A percentile compares a stretch with the other conserved stretches of the same genome.
phyloP scores from a whole-genome alignment of 2,329 filamentous ascomycete species.

The Aspergillus brasiliensis region DNA sequence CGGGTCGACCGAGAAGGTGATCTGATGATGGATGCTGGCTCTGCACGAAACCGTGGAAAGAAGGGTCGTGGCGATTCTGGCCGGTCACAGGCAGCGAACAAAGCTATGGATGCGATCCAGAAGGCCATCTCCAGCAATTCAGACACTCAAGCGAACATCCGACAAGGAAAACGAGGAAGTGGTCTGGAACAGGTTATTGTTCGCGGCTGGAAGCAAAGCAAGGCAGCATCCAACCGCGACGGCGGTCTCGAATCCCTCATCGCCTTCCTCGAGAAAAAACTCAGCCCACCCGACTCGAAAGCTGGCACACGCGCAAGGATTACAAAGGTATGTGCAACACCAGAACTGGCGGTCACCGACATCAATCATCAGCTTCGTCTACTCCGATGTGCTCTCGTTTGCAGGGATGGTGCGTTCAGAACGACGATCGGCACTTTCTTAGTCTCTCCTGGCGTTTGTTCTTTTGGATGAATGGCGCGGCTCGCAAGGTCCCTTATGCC shows the following conservation, averaged over 20 bases:
- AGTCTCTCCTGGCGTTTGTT: conserved; percentile 34
- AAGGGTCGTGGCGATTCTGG: conserved; percentile 36
- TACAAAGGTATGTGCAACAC: conserved; percentile 72
- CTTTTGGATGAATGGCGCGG: conserved; percentile 41
- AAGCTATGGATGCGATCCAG: conserved; percentile 39
- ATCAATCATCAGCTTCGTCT: conserved; percentile 37
- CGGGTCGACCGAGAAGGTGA: conserved; percentile 64
- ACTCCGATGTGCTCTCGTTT: conserved; percentile 45
- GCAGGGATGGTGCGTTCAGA: conserved; percentile 45
- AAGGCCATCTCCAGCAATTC: conserved; percentile 36
- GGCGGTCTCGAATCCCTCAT: conserved; percentile 67
- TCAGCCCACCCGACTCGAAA: conserved; percentile 56
- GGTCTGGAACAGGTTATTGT: conserved; percentile 48
- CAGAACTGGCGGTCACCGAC: conserved; percentile 45
- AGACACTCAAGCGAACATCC: conserved; percentile 42
- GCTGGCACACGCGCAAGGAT: conserved; percentile 61
- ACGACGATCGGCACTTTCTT: conserved; percentile 43
- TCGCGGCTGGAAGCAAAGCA: conserved; percentile 68
- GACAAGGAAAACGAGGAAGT: conserved; percentile 35
- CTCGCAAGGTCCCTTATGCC: conserved; percentile 51
- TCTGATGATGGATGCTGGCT: conserved; percentile 57
- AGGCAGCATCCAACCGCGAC: conserved; percentile 66
- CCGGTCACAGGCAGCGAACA: conserved; percentile 33
- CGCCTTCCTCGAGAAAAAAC: conserved; percentile 71
- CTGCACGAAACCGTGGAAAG: conserved; percentile 39